Conservation (phyloP, 306 rosid species). For the Acacia acuminata region DNA sequence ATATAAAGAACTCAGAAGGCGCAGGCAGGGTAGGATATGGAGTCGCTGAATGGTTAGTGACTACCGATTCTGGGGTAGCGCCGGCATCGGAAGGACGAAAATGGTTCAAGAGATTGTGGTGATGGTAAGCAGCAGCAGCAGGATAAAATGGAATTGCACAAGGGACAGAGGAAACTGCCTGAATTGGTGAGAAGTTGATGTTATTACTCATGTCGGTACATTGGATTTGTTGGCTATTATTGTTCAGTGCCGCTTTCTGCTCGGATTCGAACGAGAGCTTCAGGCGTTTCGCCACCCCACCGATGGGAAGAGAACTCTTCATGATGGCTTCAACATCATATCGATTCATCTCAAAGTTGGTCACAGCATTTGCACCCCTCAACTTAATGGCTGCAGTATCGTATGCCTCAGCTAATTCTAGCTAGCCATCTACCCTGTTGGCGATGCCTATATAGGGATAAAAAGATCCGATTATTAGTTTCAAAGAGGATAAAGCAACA, state of each 20-base stretch:
- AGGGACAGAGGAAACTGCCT: slow-evolving; percentile 47
- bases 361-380: slow-evolving; percentile 72
- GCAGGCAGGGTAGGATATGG: slow-evolving; percentile 34
- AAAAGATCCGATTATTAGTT: not conserved
- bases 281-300: slow-evolving; percentile 74
- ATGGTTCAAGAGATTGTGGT: slow-evolving; percentile 54
- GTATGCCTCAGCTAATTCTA: slow-evolving; percentile 88
- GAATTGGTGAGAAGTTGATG: slow-evolving; percentile 59
- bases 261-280: slow-evolving; percentile 65
- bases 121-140: slow-evolving; percentile 42
- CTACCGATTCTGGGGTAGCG: slow-evolving; percentile 22
- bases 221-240: slow-evolving; percentile 31
- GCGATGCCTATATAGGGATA: slow-evolving; percentile 69
- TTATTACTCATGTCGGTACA: slow-evolving; percentile 37
- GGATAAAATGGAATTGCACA: slow-evolving; percentile 58
- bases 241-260: slow-evolving; percentile 40
- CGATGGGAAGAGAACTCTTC: slow-evolving; percentile 66
- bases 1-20: slow-evolving; percentile 55
- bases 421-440: slow-evolving; percentile 98
- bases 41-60: slow-evolving; percentile 21
- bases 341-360: slow-evolving; percentile 81
- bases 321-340: slow-evolving; percentile 66
- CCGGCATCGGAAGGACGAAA: slow-evolving; percentile 37
- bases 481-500: not conserved
- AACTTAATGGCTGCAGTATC: slow-evolving; percentile 91